Evolutionary conservation across 495 filamentous ascomycete genomes (phyloP), one percentile per base, ranked within the genome.

Genomic region (Diplogelasinospora grovesii): DNA sequence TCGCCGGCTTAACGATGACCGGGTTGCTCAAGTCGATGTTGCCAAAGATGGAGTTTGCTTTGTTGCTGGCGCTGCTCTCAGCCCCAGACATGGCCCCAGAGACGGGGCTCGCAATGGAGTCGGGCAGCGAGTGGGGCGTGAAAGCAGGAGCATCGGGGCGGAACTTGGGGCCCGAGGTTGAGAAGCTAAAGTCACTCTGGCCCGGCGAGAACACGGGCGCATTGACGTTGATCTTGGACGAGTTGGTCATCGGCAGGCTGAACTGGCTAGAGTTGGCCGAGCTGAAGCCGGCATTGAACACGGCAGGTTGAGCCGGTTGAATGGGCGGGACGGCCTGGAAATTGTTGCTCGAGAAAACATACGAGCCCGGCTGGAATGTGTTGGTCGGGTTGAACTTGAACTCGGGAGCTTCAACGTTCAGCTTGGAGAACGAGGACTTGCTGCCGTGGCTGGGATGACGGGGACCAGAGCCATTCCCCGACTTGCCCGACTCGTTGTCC

Each of bases 341-440:
- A 4, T 63, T 65, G 44, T 64, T 75, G 34, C 65, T 64, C 25
- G 68, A 66, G 42, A 82, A 84, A 15, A 51, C 48, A 39, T 70
- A 73, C 27, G 71, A 66, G n/a, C 70, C 67, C 2, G 86, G 75
- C 25, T 68, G 70, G 56, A 84, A 85, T 15, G 50, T 65, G 38
- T 61, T 78, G 13, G 63, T 66, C 4, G 86, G 85, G 42, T 92
- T 81, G 57, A 84, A 83, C 48, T 79, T 86, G 60, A 96, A 96
- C 51, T 89, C 87, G 35, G 84, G 82, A 0, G 92, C 90, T 39
- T 78, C 80, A 26, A 89, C 86, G 47, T 98, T 96, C 32, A 95
- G 68, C 42, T 79, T 86, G 0, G 86, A 89, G 14, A 76, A 66
- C 2, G 83, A 88, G 20, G 78, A 63, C 55, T 80, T 82, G 41